Conservation (phyloP, 208 protist genomes). For the Leishmania arabica region DNA sequence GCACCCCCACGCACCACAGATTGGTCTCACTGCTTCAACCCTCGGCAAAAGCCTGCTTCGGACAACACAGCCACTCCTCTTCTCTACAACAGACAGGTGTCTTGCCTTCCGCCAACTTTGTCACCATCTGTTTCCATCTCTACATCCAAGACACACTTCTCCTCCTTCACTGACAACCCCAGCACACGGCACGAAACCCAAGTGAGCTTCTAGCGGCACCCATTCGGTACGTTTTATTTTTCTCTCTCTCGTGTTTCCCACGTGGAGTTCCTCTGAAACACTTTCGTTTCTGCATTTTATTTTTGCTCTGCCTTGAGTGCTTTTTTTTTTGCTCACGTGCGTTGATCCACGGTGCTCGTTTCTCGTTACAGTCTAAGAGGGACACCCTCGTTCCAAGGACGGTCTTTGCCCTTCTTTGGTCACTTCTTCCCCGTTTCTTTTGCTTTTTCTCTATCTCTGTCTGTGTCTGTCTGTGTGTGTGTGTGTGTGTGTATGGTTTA, state of each 20-base stretch:
- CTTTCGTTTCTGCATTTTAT: neutral
- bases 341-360: neutral
- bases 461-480: neutral
- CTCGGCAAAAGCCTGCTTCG: neutral
- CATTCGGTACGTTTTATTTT: neutral
- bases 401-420: neutral
- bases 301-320: neutral
- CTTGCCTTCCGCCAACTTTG: neutral
- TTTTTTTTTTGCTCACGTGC: neutral
- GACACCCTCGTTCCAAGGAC: neutral
- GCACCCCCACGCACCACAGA: neutral
- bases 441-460: neutral
- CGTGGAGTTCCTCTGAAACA: neutral
- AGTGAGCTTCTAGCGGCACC: neutral
- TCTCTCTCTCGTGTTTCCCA: neutral
- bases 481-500: neutral
- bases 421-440: neutral
- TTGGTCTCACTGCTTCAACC: neutral
- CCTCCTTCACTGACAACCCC: neutral
- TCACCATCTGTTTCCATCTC: neutral
- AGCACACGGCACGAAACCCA: neutral
- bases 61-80: neutral
- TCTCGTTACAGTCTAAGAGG: neutral
- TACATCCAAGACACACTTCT: neutral
- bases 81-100: too few relatives aligned